phyloP scores from a whole-genome alignment of 768 basidiomycete genomes.

The Rhodotorula diobovata region DNA sequence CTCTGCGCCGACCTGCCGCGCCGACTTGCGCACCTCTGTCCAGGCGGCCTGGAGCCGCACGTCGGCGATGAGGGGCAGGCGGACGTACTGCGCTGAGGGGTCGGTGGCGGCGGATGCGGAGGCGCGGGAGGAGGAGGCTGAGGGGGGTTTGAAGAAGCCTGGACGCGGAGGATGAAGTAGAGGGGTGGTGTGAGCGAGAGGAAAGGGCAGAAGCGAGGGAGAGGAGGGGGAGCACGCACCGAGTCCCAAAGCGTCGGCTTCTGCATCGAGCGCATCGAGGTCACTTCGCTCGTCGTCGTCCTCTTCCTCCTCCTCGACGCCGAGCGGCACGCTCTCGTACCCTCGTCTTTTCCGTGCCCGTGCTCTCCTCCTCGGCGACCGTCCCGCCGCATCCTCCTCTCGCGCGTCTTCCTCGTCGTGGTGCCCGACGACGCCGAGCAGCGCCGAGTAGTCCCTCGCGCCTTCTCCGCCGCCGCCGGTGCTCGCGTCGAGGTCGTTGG shows the following conservation, averaged over 20 bases:
- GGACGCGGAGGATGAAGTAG: neutral
- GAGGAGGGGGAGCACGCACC: neutral
- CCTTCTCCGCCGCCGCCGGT: neutral
- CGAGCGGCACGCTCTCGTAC: neutral
- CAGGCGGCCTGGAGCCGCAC: neutral
- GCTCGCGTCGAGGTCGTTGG: conserved; percentile 19
- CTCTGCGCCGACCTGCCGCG: neutral
- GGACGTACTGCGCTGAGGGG: neutral
- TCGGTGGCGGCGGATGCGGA: neutral
- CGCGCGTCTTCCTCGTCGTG: neutral
- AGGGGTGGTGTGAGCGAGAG: neutral
- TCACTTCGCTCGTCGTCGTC: neutral
- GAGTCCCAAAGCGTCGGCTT: neutral
- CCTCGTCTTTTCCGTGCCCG: neutral
- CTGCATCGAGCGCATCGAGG: neutral
- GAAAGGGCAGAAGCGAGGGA: neutral
- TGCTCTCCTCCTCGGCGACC: neutral
- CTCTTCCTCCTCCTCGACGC: neutral
- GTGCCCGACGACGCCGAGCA: conserved; percentile 8
- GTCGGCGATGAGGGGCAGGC: neutral
- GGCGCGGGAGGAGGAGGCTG: neutral
- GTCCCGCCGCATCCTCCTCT: neutral
- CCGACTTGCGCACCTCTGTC: neutral
- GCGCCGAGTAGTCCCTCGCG: conserved; percentile 7
- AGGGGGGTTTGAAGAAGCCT: neutral